These are phyloP conservation scores for Cucumis hystrix DNA, from an alignment of 306 rosid genomes.

Conservation along the genomic window DNA sequence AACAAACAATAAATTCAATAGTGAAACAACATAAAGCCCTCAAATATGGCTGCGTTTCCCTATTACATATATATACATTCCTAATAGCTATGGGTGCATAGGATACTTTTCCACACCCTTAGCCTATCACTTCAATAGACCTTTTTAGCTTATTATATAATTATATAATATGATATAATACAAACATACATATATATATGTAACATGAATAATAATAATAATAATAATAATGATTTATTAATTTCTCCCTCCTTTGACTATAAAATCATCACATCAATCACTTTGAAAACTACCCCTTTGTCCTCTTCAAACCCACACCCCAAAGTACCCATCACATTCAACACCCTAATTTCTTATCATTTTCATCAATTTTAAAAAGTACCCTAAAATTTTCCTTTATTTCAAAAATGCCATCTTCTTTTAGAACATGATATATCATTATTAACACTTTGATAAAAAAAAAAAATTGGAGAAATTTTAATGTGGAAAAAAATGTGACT, in stretches of 20 bases:
- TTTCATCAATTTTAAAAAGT: no score
- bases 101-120: not conserved
- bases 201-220: not conserved
- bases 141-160: not conserved
- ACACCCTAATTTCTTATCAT: not conserved
- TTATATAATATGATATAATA: no score
- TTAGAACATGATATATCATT: no score
- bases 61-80: not conserved
- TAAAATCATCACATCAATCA: not conserved
- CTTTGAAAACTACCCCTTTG: not conserved
- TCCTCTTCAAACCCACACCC: not conserved
- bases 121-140: not conserved
- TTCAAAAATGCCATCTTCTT: no score
- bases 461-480: no score
- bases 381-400: no score
- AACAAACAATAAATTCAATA: not conserved
- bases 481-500: no score
- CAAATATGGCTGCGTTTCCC: not conserved
- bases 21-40: not conserved
- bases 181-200: no score
- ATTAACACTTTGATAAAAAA: no score
- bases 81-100: not conserved
- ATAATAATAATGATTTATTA: not conserved
- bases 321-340: not conserved
- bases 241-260: not conserved